Conservation (phyloP, 345 rosid species). For the Sapria himalayana region DNA sequence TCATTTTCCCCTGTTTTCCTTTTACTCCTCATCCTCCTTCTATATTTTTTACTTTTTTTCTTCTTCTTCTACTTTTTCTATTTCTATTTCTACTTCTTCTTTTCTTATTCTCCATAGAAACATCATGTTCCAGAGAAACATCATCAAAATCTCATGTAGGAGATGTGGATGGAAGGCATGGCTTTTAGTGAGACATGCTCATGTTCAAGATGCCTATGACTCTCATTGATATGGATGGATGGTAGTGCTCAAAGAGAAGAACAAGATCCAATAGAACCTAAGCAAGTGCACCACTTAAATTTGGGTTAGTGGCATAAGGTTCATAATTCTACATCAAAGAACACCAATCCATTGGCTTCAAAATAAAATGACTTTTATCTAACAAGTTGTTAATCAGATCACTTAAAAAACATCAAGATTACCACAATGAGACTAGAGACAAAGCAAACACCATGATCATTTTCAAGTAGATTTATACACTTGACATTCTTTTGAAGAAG, state of each 20-base stretch:
- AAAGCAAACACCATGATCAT: conserved; percentile 94
- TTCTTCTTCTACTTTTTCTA: too few species aligned
- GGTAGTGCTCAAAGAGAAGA: conserved; percentile 56
- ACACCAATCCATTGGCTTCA: neutral
- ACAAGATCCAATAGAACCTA: conserved; percentile 83
- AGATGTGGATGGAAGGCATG: conserved; percentile 22
- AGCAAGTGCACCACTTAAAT: conserved; percentile 79
- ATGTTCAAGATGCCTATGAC: conserved; percentile 41
- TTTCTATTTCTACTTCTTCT: too few species aligned
- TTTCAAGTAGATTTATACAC: conserved; percentile 78
- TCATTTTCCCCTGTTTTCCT: too few species aligned
- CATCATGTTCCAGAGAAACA: conserved; percentile 32
- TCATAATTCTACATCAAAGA: conserved; percentile 43
- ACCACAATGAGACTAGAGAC: conserved; percentile 73
- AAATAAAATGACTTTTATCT: neutral
- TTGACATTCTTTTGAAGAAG: conserved; percentile 73
- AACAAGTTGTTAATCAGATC: too few species aligned
- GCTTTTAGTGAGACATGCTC: conserved; percentile 39
- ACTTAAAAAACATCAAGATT: conserved; percentile 12
- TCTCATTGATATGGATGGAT: conserved; percentile 43
- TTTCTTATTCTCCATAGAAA: too few species aligned
- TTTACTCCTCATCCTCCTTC: too few species aligned
- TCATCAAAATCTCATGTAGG: conserved; percentile 66
- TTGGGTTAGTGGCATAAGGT: conserved; percentile 69
- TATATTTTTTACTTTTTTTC: too few species aligned